Evolutionary conservation across 1,139 yeast genomes (phyloP), one percentile per base, ranked within the genome.

Genomic region (Debaryomyces coudertii): DNA sequence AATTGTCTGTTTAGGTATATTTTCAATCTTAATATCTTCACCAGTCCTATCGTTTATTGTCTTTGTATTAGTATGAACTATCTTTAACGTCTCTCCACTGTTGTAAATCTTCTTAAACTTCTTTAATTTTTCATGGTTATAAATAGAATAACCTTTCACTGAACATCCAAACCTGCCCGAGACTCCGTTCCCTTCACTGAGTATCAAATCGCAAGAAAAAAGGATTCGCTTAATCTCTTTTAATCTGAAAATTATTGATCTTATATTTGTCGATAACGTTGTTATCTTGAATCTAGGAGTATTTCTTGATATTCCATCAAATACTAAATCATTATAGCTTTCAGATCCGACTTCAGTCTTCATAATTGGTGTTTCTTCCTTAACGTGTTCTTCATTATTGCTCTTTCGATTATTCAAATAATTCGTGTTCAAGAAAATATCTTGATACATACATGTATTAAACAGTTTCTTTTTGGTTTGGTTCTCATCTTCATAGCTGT

Each of bases 121-220:
- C 24, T 74, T 69, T 1, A 80, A 60, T 40, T 70, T 73, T 49
- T 84, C 86, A 45, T 79, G 81, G 12, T 76, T 69, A 52, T 77
- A 79, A n/a, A 87, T 70, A 0, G 86, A 68, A 56, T 83, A 87
- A 0, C 96, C 97, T 54, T 79, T 81, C 1, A 90, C 72, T 0
- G 90, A 85, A 42, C 93, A 78, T 0, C 77, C 74, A 12, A 90
- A 52, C 1, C 69, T 66, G 2, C 83, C 81, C 3, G 36, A 84
- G 7, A 63, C 46, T 0, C 54, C 60, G 1, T 60, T 53, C 6
- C 73, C 73, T 53, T 75, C 78, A 49, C 79, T 70, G 11, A 75
- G 57, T 3, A 74, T 58, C 43, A 75, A 58, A n/a, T 83, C 79
- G 53, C 89, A 81, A 9, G 80, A 74, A 57, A 87, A 87, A 39